Evolutionary conservation across 2,329 filamentous ascomycete genomes (phyloP), one percentile per base, ranked within the genome.

Genomic region (Keithomyces neogunnii): DNA sequence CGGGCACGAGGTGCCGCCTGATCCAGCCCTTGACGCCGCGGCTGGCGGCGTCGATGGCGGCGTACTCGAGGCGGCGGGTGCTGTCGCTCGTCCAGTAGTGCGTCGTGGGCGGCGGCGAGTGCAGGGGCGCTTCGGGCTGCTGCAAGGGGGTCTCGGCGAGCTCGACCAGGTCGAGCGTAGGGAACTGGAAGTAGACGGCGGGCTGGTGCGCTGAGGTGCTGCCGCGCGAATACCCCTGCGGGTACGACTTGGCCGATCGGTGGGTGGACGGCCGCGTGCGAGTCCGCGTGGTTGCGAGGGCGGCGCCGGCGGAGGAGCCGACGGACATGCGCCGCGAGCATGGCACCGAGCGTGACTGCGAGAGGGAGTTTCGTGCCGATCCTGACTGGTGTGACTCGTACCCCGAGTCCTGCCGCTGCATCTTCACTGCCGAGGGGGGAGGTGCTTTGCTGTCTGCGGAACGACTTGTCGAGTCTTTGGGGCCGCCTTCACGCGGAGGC

Each of bases 71-170:
- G 9, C 80, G 72, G 3, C 82, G 73, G 0, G 81, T 84, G 49
- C 72, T 73, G 60, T 84, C 79, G 59, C 79, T 84, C 1, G 81
- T 85, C 82, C 82, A 85, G 66, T 85, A 85, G 60, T 84, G 80
- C 1, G 78, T 80, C 3, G 82, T 84, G 57, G 76, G 74, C 3
- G 78, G 81, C 2, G 72, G 69, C 3, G 71, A 65, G 35, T 69
- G 68, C 2, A 56, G 40, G 53, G 57, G 26, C 9, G 43, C 29
- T 9, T 51, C 43, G 26, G 2, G 11, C n/a, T 35, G 11, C n/a
- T 35, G 49, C 5, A 31, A 10, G 19, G 51, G 9, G 11, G 31
- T 47, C 54, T 57, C 28, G 30, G 48, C 42, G 55, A 64, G 54
- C 53, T 65, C 58, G 45, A 61, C 56, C 30, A 65, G 68, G 29